phyloP scores from a whole-genome alignment of 768 basidiomycete species.

The Termitomyces sp. region DNA sequence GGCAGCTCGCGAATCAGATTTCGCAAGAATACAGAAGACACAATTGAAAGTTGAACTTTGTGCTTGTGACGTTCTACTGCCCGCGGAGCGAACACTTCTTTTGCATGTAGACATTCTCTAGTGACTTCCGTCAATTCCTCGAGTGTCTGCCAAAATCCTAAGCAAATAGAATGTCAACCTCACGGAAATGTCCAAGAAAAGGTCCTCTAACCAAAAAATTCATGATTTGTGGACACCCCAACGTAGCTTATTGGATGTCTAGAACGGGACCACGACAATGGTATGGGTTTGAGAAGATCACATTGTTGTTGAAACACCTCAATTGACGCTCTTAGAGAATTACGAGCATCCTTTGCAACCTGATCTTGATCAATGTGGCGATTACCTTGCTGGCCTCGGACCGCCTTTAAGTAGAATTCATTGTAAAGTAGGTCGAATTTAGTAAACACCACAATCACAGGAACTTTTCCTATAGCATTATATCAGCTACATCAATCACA shows the following conservation, averaged over 20 bases:
- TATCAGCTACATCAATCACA: neutral
- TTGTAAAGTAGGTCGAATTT: slow-evolving; percentile 3
- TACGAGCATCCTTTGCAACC: neutral
- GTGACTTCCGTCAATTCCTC: neutral
- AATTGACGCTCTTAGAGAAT: neutral
- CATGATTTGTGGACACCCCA: neutral
- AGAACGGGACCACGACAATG: neutral
- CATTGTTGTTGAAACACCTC: neutral
- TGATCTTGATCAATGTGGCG: neutral
- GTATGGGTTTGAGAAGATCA: neutral
- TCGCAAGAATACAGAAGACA: neutral
- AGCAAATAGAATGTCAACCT: neutral
- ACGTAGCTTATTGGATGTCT: neutral
- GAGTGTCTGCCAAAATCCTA: neutral
- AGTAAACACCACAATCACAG: slow-evolving; percentile 1
- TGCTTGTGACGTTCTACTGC: neutral
- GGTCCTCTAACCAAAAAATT: neutral
- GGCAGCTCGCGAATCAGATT: neutral
- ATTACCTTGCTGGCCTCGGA: neutral
- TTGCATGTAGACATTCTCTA: neutral
- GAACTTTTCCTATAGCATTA: neutral
- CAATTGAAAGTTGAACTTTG: neutral
- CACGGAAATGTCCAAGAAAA: neutral
- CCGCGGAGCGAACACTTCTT: neutral
- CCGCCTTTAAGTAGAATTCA: neutral